Base-by-base conservation (phyloP, 2,329 filamentous ascomycete genomes). In the Fusarium udum region DNA sequence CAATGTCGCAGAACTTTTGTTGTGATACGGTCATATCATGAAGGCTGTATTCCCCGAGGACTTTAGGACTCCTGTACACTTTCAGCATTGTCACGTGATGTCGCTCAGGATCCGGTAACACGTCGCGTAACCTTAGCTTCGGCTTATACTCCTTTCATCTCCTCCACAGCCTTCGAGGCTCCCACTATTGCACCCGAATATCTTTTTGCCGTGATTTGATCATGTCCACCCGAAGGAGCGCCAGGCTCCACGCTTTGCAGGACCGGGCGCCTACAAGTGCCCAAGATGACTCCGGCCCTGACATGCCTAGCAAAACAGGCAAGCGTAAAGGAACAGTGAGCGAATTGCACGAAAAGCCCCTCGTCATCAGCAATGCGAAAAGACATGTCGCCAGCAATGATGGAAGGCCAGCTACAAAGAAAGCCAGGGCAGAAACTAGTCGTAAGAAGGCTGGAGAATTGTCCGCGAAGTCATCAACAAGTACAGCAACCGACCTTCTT, bases 141-240 rank as follows among this genome's bases (percentile, higher is more conserved):
- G 14, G 51, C 51, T 39, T 28, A 39, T 28, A 37, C 24, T 39
- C 34, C 34, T 18, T 28, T 28, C 24, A 39, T 39, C 14, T 28
- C 8, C 20, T 39, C 13, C n/a, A 26, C 16, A 15, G 20, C 34
- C 14, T 16, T 22, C 11, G 10, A n/a, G 20, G n/a, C 51, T 37
- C 13, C 32, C 14, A 4, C 24, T 7, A 4, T 28, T 18, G 20
- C 10, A 18, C 34, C 14, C 34, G 4, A 53, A 12, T 14, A 37
- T 36, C 32, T 22, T 20, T 3, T 37, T 18, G 2, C 24, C 34
- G 10, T 12, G 12, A 16, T 18, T 4, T 22, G 5, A 64, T 31
- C 15, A 72, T 74, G 72, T 13, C 67, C 8, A 34, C 32, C 1
- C 46, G 71, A 13, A 74, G 67, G 55, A 75, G 73, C 32, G 52